phyloP scores from a whole-genome alignment of 805 yeast genomes.

The Candida michaelii region DNA sequence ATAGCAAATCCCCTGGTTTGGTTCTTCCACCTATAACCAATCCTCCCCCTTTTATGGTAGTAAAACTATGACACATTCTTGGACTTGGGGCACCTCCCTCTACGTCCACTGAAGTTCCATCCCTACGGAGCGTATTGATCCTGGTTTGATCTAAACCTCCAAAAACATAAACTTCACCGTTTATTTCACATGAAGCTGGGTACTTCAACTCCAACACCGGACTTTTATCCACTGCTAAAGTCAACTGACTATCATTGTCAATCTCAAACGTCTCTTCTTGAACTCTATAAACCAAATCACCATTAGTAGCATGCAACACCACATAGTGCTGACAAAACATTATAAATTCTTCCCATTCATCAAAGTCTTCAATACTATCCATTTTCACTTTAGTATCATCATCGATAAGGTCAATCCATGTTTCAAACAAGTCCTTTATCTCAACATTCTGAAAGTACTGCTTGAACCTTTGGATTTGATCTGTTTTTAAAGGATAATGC shows the following conservation, averaged over 20 bases:
- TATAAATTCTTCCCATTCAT: conserved; percentile 81
- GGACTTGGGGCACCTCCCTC: conserved; percentile 29
- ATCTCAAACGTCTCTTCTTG: neutral
- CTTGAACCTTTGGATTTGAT: conserved; percentile 53
- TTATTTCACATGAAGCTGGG: conserved; percentile 32
- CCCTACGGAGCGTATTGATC: conserved; percentile 14
- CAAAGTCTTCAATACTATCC: conserved; percentile 62
- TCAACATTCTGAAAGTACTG: conserved; percentile 51
- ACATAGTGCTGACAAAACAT: conserved; percentile 75
- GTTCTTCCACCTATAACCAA: conserved; percentile 67
- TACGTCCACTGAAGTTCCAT: conserved; percentile 19
- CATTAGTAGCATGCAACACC: conserved; percentile 61
- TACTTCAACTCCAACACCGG: conserved; percentile 35
- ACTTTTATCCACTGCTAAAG: neutral
- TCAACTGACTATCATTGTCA: neutral
- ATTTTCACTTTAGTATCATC: conserved; percentile 40
- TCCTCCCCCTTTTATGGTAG: conserved; percentile 24
- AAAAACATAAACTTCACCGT: conserved; percentile 25
- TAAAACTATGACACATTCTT: conserved; percentile 61
- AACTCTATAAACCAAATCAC: conserved; percentile 14
- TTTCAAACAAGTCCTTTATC: conserved; percentile 52
- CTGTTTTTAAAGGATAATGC: conserved; percentile 49
- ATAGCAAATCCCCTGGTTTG: conserved; percentile 50
- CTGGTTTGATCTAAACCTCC: conserved; percentile 44
- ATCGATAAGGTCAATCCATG: conserved; percentile 53